A percentile compares a stretch with the other conserved stretches of the same genome.
These are phyloP conservation scores for Amyloporia xantha DNA, from an alignment of 768 basidiomycete species.

Conservation along the genomic window DNA sequence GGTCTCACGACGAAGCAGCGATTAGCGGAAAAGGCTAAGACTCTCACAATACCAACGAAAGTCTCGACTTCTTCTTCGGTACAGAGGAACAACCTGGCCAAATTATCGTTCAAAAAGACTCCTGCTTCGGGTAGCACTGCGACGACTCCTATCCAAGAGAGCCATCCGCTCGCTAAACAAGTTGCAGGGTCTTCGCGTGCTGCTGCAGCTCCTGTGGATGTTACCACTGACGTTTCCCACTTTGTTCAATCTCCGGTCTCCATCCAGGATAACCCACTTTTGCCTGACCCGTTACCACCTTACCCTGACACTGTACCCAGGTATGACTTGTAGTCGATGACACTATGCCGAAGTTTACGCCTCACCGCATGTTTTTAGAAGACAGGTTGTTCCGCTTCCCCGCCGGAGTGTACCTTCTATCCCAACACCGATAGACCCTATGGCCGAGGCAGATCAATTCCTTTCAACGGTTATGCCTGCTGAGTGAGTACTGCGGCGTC, in stretches of 20 bases:
- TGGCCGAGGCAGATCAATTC: constrained; percentile 29
- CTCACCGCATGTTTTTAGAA: too few species aligned
- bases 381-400: constrained; percentile 4
- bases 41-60: background rate
- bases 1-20: constrained; percentile 15
- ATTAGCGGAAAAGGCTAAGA: constrained; percentile 10
- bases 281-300: background rate
- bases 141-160: background rate
- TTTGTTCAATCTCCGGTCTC: constrained; percentile 7
- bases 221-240: background rate
- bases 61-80: background rate
- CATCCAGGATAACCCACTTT: background rate
- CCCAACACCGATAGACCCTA: constrained; percentile 1
- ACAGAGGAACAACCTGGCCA: background rate
- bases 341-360: too few species aligned
- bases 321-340: too few species aligned
- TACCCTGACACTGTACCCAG: background rate
- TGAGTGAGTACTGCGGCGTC: constrained; percentile 24
- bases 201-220: background rate
- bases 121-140: background rate
- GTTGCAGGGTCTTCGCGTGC: background rate
- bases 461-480: constrained; percentile 34
- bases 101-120: constrained; percentile 15
- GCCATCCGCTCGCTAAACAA: background rate
- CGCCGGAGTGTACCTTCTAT: background rate